Base-by-base conservation (phyloP, 106 monocot genomes). In the Amphibolis antarctica region DNA sequence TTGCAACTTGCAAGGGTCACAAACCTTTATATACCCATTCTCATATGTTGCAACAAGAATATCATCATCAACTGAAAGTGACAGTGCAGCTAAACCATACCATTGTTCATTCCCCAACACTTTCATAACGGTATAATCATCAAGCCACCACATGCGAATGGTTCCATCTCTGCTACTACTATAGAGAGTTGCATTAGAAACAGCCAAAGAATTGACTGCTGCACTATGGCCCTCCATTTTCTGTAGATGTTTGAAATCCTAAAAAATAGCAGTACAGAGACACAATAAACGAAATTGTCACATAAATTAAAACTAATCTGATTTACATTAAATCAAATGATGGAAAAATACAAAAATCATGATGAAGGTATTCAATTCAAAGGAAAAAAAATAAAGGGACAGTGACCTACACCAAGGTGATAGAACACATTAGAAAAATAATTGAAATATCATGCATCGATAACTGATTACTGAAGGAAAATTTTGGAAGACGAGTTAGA, bases 161-260 rank as follows among this genome's bases (percentile, higher is more conserved):
- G 76, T 85, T 55, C 98, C 98, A 77, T 99, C 98, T 91, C 98
- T 91, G 75, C 98, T 91, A 54, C 98, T 87, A 79, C 98, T 99
- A 66, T 88, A 99, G 28, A 99, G 78, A 74, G 91, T 63, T 21
- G 85, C 88, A 74, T 83, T 66, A 21, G 65, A 66, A 50, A 91
- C 67, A 44, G 63, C 61, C 53, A 98, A 79, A 42, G 79, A 90
- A 64, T 85, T 91, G 22, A 98, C 91, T 59, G 85, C 79, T 44
- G 91, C 85, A 62, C 75, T 84, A 63, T 98, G 98, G 28, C 90
- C 98, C 44, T 65, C 76, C 98, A 98, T 80, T 27, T 78, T 84
- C 66, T 72, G 78, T 43, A 62, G 31, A 70, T 91, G 87, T 19
- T 84, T 80, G 57, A 76, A 78, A 72, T 86, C 94, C 94, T 89